Base-by-base conservation (phyloP, 1,284 basidiomycete species). In the Apiotrichum siamense region DNA sequence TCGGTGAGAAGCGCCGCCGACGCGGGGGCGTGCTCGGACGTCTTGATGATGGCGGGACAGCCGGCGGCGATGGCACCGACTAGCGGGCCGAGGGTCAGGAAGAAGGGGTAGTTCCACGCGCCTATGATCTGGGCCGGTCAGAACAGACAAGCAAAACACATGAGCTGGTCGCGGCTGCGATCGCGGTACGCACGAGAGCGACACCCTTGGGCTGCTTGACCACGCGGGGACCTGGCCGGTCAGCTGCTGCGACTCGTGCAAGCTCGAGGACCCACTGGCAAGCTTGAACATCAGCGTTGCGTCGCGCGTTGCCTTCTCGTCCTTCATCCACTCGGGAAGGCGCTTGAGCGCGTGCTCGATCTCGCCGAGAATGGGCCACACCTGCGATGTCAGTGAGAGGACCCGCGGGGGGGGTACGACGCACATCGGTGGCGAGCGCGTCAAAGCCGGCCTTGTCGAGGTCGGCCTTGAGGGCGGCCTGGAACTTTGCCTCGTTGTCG, bases 11-110 rank as follows among this genome's bases (percentile, higher is more conserved):
- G 77, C 23, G 81, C 74, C 21, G 83, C 83, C 3, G 79, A 79
- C 9, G 83, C 79, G 1, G 84, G 81, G 0, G 83, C 77, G n/a
- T 84, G 76, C 69, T 96, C 92, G 0, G 89, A 88, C 0, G 86
- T 86, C 73, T 93, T 93, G 61, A 91, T 50, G 2, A 86, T 76
- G 4, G 80, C 81, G 0, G 85, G 79, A 65, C 84, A 86, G 1
- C 89, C 89, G 13, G 88, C 87, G 0, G 88, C 84, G 33, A 92
- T 81, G 3, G 89, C 89, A 24, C 83, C 83, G 21, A 82, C 79
- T 79, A 88, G 68, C 1, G 81, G 80, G 40, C 72, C 70, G 25
- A 83, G 63, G 6, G 75, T 73, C 38, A 83, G 75, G 44, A 78
- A 69, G 60, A 77, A 67, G 2, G 81, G 81, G 65, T 77, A 83